These are phyloP conservation scores for Allomyces macrogynus DNA, from an alignment of 192 early-diverging fungal genomes.

Conservation along the genomic window DNA sequence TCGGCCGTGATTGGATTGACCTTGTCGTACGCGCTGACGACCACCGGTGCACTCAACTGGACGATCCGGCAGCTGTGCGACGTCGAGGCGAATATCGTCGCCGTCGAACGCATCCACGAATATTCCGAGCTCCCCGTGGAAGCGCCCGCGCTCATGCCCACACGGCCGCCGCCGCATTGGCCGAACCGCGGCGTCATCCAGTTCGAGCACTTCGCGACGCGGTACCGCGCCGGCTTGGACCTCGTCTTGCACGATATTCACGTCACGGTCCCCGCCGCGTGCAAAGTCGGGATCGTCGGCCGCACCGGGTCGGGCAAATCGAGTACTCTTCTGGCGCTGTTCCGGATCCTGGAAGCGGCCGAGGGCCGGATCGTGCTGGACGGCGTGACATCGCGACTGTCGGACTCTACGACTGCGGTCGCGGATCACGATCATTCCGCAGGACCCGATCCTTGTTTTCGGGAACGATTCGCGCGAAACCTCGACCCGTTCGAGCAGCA, in stretches of 20 bases:
- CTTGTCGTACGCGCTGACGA: slow-evolving; percentile 45
- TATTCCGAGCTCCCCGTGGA: slow-evolving; percentile 61
- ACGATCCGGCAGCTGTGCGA: slow-evolving; percentile 68
- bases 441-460: slow-evolving; percentile 40
- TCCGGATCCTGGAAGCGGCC: slow-evolving; percentile 14
- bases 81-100: slow-evolving; percentile 52
- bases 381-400: slow-evolving; percentile 5
- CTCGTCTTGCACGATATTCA: slow-evolving; percentile 34
- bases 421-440: slow-evolving; percentile 52
- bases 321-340: slow-evolving; percentile 3
- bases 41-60: slow-evolving; percentile 75
- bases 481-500: slow-evolving; percentile 38
- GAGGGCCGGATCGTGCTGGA: slow-evolving; percentile 14
- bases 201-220: slow-evolving; percentile 53
- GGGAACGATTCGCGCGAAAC: slow-evolving; percentile 47
- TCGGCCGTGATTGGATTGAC: slow-evolving; percentile 30
- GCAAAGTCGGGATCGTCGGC: slow-evolving; percentile 5
- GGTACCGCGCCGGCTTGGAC: slow-evolving; percentile 61
- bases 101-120: slow-evolving; percentile 44
- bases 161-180: slow-evolving; percentile 39
- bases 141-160: slow-evolving; percentile 47
- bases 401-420: slow-evolving; percentile 16
- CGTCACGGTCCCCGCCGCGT: neutral
- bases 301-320: slow-evolving; percentile 37
- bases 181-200: slow-evolving; percentile 51